Evolutionary conservation across 208 protist genomes (phyloP).

Genomic region (Leishmania major): DNA sequence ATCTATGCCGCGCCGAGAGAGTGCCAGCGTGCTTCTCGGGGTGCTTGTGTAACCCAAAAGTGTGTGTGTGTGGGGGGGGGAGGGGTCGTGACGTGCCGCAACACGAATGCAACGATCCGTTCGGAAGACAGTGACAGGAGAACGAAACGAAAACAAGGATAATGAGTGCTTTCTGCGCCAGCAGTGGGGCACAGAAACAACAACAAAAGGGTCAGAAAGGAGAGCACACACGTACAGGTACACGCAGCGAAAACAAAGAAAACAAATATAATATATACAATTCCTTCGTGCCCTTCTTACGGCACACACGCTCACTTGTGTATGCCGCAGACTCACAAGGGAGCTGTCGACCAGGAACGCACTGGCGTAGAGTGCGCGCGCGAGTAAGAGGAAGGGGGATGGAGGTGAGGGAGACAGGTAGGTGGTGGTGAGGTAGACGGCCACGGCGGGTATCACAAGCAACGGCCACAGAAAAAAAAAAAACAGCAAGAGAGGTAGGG

Average conservation of each 20-base stretch:
- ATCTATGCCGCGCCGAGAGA: neutral
- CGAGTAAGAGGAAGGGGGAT: neutral
- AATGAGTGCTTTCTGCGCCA: neutral
- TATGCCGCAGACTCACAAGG: neutral
- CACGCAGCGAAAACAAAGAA: neutral
- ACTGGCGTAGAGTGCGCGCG: neutral
- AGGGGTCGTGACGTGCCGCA: neutral
- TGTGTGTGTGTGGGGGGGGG: neutral
- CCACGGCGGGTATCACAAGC: neutral
- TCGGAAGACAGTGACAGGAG: neutral
- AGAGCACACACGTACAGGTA: neutral
- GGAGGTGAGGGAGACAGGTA: neutral
- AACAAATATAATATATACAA: neutral
- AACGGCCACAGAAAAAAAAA: neutral
- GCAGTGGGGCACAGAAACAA: neutral
- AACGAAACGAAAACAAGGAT: neutral
- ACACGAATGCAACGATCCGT: neutral
- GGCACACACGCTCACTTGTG: neutral
- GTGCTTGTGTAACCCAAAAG: neutral
- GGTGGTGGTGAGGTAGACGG: neutral
- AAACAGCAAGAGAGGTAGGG: neutral
- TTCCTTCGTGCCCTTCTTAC: neutral
- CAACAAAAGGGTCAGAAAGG: neutral
- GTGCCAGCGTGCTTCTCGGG: neutral
- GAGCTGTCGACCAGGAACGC: neutral